Base-by-base conservation (phyloP, 192 early-diverging fungal genomes). In the Coemansia umbellata region DNA sequence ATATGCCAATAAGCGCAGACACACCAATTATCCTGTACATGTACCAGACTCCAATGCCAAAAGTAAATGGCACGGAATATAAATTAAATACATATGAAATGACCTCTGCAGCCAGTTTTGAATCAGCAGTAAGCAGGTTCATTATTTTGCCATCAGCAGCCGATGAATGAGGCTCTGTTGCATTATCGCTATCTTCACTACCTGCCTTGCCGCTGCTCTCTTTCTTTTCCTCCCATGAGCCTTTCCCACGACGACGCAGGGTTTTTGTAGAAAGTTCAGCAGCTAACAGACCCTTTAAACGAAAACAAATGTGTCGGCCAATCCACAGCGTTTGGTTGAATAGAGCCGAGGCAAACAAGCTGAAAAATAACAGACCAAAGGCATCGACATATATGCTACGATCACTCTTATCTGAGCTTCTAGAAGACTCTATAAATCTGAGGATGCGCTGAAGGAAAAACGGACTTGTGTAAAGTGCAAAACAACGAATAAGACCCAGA, bases 1-100 rank as follows among this genome's bases (percentile, higher is more conserved):
- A 57, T n/a, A 94, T 69, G 14, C 91, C 92, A 23, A 85, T 81
- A 7, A 93, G 27, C 8, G 90, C 91, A n/a, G 91, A 83, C 15
- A 80, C 72, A 5, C 94, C 94, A 35, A 97, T 70, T 18, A 97
- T 60, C 50, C 47, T 51, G 47, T 90, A 87, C 50, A 97, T 78
- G 48, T 79, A 80, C 55, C 66, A 60, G 27, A 92, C 73, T n/a
- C 82, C 85, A 21, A 91, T 74, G 13, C 81, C 26, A 40, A 88
- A 74, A 43, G 81, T 79, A 14, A 88, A 42, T 7, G 88, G 88
- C 53, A 74, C 68, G 26, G 61, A 55, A 35, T 87, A 86, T n/a
- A 86, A 31, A 33, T 81, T 74, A 50, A 81, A 80, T 8, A 87
- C 64, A 54, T 79, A 82, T 40, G 66, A 53, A 26, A 56, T 37